Percentiles rank a stretch among this genome's conserved stretches.
Evolutionary conservation across 2,329 filamentous ascomycete genomes (phyloP).

Genomic region (Didymella pomorum): DNA sequence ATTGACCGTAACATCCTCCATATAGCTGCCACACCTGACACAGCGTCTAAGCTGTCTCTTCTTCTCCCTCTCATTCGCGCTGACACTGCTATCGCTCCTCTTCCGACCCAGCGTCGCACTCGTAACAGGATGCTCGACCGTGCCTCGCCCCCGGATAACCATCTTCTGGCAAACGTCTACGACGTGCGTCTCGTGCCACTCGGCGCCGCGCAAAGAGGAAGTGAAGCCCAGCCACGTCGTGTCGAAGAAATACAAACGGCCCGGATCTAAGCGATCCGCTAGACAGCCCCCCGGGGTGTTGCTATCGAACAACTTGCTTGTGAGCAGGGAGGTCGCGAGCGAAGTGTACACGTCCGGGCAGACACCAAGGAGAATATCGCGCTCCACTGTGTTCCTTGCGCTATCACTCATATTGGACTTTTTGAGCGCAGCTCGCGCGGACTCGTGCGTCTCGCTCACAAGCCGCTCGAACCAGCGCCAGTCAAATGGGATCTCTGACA

Average conservation of each 20-base stretch:
- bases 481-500: slow-evolving; percentile 54
- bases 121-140: slow-evolving; percentile 34
- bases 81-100: slow-evolving; percentile 37
- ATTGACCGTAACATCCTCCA: slow-evolving; percentile 55
- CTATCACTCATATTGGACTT: slow-evolving; percentile 54
- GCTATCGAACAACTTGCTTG: slow-evolving; percentile 47
- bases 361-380: slow-evolving; percentile 60
- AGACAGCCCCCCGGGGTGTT: slow-evolving; percentile 56
- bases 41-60: slow-evolving; percentile 48
- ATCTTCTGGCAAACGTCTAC: slow-evolving; percentile 65
- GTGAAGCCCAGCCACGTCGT: slow-evolving; percentile 73
- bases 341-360: slow-evolving; percentile 61
- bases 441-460: slow-evolving; percentile 67
- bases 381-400: slow-evolving; percentile 59
- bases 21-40: slow-evolving; percentile 55
- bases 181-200: slow-evolving; percentile 68
- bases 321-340: slow-evolving; percentile 59
- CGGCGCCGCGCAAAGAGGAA: slow-evolving; percentile 64
- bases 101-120: slow-evolving; percentile 13
- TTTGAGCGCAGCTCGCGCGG: slow-evolving; percentile 67
- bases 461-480: slow-evolving; percentile 57
- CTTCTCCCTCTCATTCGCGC: slow-evolving; percentile 7
- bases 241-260: slow-evolving; percentile 76
- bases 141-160: slow-evolving; percentile 45
- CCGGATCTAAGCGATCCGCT: slow-evolving; percentile 67